phyloP scores from a whole-genome alignment of 495 filamentous ascomycete genomes.

The Talaromyces wortmannii region DNA sequence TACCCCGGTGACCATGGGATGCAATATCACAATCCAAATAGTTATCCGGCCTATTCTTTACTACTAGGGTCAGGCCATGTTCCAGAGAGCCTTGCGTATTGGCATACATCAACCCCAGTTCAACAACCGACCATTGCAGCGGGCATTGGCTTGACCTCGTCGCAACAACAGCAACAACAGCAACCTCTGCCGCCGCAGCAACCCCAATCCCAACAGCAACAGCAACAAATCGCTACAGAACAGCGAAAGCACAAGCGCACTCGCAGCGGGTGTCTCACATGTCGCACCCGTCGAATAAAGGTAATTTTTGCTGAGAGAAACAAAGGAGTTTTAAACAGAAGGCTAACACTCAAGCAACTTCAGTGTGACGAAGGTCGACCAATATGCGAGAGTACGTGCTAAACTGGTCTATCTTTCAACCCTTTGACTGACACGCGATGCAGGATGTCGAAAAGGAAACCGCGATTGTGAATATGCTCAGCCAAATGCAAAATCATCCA shows the following conservation, averaged over 20 bases:
- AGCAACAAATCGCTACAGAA: constrained; percentile 40
- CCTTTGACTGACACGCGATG: constrained; percentile 11
- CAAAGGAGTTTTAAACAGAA: background rate
- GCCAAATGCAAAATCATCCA: constrained; percentile 40
- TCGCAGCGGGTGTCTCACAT: constrained; percentile 91
- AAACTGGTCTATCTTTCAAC: constrained; percentile 7
- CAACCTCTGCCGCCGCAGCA: constrained; percentile 17
- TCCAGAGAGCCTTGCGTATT: constrained; percentile 36
- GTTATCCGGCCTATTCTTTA: constrained; percentile 28
- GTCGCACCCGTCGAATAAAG: constrained; percentile 84
- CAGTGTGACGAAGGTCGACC: constrained; percentile 85
- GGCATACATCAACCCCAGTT: constrained; percentile 10
- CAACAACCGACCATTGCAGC: background rate
- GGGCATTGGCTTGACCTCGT: constrained; percentile 8
- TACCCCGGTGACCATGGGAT: constrained; percentile 10
- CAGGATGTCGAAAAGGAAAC: constrained; percentile 79
- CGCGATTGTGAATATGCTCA: constrained; percentile 81
- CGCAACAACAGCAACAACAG: constrained; percentile 12
- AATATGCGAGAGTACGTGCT: constrained; percentile 70
- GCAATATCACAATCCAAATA: constrained; percentile 10
- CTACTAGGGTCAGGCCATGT: constrained; percentile 27
- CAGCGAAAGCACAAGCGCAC: constrained; percentile 92
- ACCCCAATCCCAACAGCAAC: constrained; percentile 16
- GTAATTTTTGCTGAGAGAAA: constrained; percentile 31
- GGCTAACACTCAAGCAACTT: background rate